Evolutionary conservation across 1,284 basidiomycete genomes (phyloP), one percentile per base, ranked within the genome.

Genomic region (Papiliotrema terrestris): DNA sequence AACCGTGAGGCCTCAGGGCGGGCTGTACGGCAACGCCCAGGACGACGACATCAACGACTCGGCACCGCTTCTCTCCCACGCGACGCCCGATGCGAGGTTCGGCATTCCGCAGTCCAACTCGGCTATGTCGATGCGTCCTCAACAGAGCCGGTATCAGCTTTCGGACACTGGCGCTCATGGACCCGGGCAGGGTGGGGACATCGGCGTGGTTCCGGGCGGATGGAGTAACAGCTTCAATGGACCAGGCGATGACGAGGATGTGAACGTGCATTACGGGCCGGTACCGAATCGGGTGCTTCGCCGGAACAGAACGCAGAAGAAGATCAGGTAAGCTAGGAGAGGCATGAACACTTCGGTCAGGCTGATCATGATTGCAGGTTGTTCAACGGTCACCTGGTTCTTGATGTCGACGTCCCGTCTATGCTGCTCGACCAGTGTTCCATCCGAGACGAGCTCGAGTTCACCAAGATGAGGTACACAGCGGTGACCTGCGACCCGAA

Each of bases 401-500:
- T 93, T 38, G 92, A 96, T 73, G 84, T 86, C 29, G 83, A 87
- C 1, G 90, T 95, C 1, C 92, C 92, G 0, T 83, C 86, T 13
- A 92, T 91, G 71, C 80, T 95, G 25, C 81, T 95, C 20, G 84
- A 89, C 55, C 84, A 90, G 80, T 90, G 88, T 61, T 78, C 83
- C 1, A 76, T 83, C 60, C 83, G 84, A 53, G 86, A 83, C 51
- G 89, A 91, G 58, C 84, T 89, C 56, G 95, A 98, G 76, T 95
- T 93, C 73, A 91, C 90, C 2, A 88, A 93, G 75, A 91, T 97
- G 90, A 84, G 94, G 8, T 93, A 94, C 76, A 87, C 86, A 1
- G 91, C 91, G 0, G 89, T 89, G n/a, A 95, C 92, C 0, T 91
- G 89, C 74, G 91, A 95, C 73, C 91, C 91, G 2, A 89, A 95